A percentile compares a stretch with the other conserved stretches of the same genome.
Evolutionary conservation across 495 filamentous ascomycete genomes (phyloP).

Genomic region (Cudoniella acicularis): DNA sequence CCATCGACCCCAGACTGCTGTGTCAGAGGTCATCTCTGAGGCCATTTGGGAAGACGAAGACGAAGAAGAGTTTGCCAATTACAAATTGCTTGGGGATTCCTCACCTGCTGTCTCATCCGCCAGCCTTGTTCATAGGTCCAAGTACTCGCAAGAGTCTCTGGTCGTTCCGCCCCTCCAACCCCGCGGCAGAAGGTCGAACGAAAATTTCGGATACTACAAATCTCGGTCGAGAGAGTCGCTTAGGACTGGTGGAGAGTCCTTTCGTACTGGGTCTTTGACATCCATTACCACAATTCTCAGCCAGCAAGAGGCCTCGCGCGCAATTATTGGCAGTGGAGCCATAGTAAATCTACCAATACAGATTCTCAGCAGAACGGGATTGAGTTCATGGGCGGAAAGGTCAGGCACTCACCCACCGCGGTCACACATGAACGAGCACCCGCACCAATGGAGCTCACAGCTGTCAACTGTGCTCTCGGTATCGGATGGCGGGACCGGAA

Average conservation of each 20-base stretch:
- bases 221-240: slow-evolving; percentile 44
- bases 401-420: slow-evolving; percentile 22
- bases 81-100: slow-evolving; percentile 37
- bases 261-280: slow-evolving; percentile 44
- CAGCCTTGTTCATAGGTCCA: slow-evolving; percentile 27
- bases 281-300: slow-evolving; percentile 45
- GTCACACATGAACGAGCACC: slow-evolving; percentile 34
- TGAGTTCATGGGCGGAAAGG: slow-evolving; percentile 26
- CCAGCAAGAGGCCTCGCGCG: slow-evolving; percentile 36
- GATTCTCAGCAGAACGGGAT: slow-evolving; percentile 4
- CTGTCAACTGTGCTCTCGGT: slow-evolving; percentile 61
- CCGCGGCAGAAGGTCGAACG: slow-evolving; percentile 37
- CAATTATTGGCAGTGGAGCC: slow-evolving; percentile 28
- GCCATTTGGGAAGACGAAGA: neutral
- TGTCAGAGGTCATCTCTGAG: neutral
- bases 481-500: slow-evolving; percentile 57
- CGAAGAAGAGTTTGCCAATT: slow-evolving; percentile 33
- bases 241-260: slow-evolving; percentile 29
- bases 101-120: slow-evolving; percentile 36
- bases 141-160: slow-evolving; percentile 53
- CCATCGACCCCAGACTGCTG: slow-evolving; percentile 10
- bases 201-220: slow-evolving; percentile 44
- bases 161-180: slow-evolving; percentile 45
- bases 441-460: slow-evolving; percentile 68
- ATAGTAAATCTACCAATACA: slow-evolving; percentile 20